Conservation (phyloP, 371 early-diverging fungal species). For the Rhizopus arrhizus region DNA sequence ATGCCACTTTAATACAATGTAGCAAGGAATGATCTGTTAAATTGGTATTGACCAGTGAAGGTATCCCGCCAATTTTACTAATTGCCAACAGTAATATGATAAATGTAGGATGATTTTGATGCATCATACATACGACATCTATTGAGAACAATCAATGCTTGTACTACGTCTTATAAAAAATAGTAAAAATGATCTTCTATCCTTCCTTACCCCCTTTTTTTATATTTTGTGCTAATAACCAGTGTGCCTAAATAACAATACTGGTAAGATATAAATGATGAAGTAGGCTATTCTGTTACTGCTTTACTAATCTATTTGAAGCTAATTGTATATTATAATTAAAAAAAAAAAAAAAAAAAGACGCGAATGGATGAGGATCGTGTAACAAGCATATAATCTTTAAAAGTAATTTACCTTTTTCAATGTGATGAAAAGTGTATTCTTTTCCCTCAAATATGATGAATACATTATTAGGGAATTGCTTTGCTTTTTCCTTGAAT, state of each 20-base stretch:
- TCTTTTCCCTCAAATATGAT: slow-evolving; percentile 36
- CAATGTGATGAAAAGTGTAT: slow-evolving; percentile 29
- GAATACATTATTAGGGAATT: slow-evolving; percentile 24
- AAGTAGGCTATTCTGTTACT: background rate
- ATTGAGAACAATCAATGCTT: background rate
- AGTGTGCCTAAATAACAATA: slow-evolving; percentile 24
- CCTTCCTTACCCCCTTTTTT: slow-evolving; percentile 22
- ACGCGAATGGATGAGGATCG: background rate
- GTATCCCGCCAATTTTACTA: slow-evolving; percentile 36
- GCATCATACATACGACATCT: slow-evolving; percentile 36
- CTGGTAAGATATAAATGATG: background rate
- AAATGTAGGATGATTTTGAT: slow-evolving; percentile 38
- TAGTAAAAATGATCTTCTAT: background rate
- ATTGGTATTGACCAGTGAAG: slow-evolving; percentile 38
- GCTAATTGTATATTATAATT: slow-evolving; percentile 8
- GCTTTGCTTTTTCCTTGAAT: slow-evolving; percentile 33
- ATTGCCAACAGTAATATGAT: slow-evolving; percentile 30
- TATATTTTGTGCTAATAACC: slow-evolving; percentile 21
- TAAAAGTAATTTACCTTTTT: slow-evolving; percentile 23
- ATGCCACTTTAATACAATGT: slow-evolving; percentile 35
- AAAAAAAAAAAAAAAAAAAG: too few species aligned
- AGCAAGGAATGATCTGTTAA: slow-evolving; percentile 27
- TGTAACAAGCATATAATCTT: slow-evolving; percentile 4
- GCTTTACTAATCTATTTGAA: slow-evolving; percentile 30
- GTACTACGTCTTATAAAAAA: background rate